Evolutionary conservation across 139 green algal genomes (phyloP).

Genomic region (Chlamydomonas sp.): DNA sequence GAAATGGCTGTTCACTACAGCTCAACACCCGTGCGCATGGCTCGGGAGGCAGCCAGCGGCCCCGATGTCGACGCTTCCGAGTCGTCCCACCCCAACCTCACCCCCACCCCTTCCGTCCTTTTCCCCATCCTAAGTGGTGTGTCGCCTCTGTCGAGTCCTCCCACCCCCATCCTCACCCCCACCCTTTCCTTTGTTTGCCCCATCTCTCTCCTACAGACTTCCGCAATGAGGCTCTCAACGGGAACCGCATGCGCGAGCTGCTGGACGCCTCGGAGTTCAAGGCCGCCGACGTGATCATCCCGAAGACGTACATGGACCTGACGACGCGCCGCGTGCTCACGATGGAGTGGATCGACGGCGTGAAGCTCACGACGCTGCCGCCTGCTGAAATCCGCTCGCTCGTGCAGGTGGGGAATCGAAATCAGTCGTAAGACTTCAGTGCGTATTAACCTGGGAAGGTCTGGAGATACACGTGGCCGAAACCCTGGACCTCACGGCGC

Average conservation of each 20-base stretch:
- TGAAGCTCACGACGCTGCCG: slow-evolving; percentile 77
- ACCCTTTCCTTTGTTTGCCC: neutral
- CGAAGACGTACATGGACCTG: slow-evolving; percentile 47
- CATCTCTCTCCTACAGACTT: slow-evolving; percentile 61
- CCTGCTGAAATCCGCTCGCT: slow-evolving; percentile 61
- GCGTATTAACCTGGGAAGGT: too few relatives aligned
- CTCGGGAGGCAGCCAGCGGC: too few relatives aligned
- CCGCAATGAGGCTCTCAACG: slow-evolving; percentile 73
- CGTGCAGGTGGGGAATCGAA: slow-evolving; percentile 28
- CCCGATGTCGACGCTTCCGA: too few relatives aligned
- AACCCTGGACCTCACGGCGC: too few relatives aligned
- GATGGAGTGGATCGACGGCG: slow-evolving; percentile 84
- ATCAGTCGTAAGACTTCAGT: too few relatives aligned
- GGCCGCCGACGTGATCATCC: slow-evolving; percentile 52
- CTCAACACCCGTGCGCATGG: too few relatives aligned
- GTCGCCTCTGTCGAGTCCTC: too few relatives aligned
- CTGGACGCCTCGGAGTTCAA: slow-evolving; percentile 46
- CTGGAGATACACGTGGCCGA: too few relatives aligned
- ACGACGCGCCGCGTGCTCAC: slow-evolving; percentile 66
- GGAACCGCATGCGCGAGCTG: slow-evolving; percentile 52
- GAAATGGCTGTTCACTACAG: too few relatives aligned
- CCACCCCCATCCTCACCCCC: neutral
- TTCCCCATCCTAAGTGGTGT: too few relatives aligned
- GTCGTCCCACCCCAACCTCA: too few relatives aligned
- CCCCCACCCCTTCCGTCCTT: too few relatives aligned